These are phyloP conservation scores for Phytophthora pisi DNA, from an alignment of 352 stramenopile genomes.

Conservation along the genomic window DNA sequence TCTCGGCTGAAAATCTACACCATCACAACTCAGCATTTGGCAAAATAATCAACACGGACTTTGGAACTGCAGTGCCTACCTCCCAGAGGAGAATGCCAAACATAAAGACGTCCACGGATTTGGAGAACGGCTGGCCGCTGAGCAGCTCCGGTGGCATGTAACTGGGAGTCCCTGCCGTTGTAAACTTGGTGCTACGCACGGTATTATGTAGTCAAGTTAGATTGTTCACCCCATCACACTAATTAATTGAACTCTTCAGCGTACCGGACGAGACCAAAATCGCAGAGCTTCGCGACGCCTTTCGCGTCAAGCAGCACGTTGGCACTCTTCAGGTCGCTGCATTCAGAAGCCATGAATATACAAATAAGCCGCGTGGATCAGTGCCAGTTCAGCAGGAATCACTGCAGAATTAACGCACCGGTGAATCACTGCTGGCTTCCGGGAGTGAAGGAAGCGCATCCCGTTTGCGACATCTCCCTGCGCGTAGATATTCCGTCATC, in stretches of 20 bases:
- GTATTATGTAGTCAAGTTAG: neutral
- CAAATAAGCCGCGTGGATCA: neutral
- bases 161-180: slow-evolving; percentile 86
- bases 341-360: neutral
- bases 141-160: slow-evolving; percentile 92
- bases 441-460: slow-evolving; percentile 90
- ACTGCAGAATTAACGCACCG: slow-evolving; percentile 39
- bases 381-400: neutral
- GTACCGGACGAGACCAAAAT: slow-evolving; percentile 90
- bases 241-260: neutral
- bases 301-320: slow-evolving; percentile 86
- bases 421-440: slow-evolving; percentile 86
- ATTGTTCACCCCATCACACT: too few species aligned
- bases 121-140: slow-evolving; percentile 81
- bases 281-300: slow-evolving; percentile 88
- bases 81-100: slow-evolving; percentile 94
- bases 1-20: slow-evolving; percentile 79
- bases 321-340: slow-evolving; percentile 89
- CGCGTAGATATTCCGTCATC: neutral
- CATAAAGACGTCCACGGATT: slow-evolving; percentile 93
- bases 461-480: slow-evolving; percentile 80
- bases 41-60: neutral
- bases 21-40: neutral
- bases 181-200: slow-evolving; percentile 68
- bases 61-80: slow-evolving; percentile 20